Evolutionary conservation across 148 eudicot species (phyloP).

Genomic region (Chenopodium album): DNA sequence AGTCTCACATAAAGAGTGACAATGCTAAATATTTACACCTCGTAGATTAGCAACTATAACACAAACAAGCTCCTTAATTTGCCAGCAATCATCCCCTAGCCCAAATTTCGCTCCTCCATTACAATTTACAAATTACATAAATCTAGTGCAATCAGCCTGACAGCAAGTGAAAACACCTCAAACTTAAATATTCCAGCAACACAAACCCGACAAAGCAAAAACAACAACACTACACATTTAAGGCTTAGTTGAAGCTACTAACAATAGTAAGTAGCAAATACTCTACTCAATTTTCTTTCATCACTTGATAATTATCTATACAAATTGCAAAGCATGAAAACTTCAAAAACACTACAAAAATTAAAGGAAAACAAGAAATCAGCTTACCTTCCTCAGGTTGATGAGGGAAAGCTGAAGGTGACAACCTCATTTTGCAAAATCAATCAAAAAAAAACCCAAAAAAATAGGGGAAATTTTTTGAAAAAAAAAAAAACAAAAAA

Average conservation of each 20-base stretch:
- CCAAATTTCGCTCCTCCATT: neutral
- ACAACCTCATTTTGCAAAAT: conserved; percentile 38
- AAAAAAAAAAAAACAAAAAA: neutral
- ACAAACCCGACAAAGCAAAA: neutral
- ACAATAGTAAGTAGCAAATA: neutral
- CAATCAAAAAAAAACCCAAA: conserved; percentile 19
- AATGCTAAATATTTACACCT: neutral
- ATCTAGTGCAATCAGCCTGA: neutral
- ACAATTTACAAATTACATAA: neutral
- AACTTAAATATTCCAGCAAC: neutral
- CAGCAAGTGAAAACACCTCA: neutral
- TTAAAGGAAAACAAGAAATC: neutral
- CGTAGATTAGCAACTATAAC: neutral
- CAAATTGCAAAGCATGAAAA: conserved; percentile 2
- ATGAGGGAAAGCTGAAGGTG: conserved; percentile 37
- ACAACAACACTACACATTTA: neutral
- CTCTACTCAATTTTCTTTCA: neutral
- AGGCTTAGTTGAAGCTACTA: no score
- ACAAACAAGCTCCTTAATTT: neutral
- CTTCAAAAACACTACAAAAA: neutral
- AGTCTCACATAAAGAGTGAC: neutral
- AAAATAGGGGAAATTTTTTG: neutral
- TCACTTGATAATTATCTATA: neutral
- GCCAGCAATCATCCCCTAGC: neutral
- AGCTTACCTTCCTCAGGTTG: conserved; percentile 44